A percentile compares a stretch with the other conserved stretches of the same genome.
Conservation (phyloP, 305 asterid species). For the Solanum hybrid region DNA sequence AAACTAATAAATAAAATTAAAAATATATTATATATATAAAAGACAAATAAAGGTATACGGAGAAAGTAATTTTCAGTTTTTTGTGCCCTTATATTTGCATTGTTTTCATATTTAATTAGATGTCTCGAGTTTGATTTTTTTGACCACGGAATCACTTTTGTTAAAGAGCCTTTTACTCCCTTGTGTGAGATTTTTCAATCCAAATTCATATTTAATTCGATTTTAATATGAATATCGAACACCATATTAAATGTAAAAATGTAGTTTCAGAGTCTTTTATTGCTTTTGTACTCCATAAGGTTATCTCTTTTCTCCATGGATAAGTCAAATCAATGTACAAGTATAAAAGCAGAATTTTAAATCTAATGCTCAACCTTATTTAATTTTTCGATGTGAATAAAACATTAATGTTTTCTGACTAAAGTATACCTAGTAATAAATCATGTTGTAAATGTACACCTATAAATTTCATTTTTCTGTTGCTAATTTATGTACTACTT, state of each 20-base stretch:
- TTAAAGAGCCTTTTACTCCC: rapidly evolving
- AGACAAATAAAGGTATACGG: background rate
- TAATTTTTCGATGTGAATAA: background rate
- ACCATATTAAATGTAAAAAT: too few relatives aligned
- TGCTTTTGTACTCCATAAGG: background rate
- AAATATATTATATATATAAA: too few relatives aligned
- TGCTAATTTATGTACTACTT: background rate
- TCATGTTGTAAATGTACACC: background rate
- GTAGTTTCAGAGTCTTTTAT: background rate
- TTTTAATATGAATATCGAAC: too few relatives aligned
- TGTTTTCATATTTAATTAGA: background rate
- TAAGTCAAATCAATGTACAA: background rate
- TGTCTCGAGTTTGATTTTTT: too few relatives aligned
- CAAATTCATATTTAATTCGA: too few relatives aligned
- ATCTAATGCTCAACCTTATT: background rate
- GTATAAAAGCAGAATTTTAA: background rate
- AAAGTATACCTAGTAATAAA: background rate
- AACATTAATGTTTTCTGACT: background rate
- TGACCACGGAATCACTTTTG: background rate
- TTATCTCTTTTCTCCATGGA: background rate
- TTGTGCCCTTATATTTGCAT: background rate
- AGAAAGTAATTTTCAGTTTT: background rate
- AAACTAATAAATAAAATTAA: too few relatives aligned
- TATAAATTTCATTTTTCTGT: background rate
- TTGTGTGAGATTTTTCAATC: rapidly evolving